Evolutionary conservation across 1,139 yeast genomes (phyloP), one percentile per base, ranked within the genome.

Genomic region (Geotrichum citri-aurantii): DNA sequence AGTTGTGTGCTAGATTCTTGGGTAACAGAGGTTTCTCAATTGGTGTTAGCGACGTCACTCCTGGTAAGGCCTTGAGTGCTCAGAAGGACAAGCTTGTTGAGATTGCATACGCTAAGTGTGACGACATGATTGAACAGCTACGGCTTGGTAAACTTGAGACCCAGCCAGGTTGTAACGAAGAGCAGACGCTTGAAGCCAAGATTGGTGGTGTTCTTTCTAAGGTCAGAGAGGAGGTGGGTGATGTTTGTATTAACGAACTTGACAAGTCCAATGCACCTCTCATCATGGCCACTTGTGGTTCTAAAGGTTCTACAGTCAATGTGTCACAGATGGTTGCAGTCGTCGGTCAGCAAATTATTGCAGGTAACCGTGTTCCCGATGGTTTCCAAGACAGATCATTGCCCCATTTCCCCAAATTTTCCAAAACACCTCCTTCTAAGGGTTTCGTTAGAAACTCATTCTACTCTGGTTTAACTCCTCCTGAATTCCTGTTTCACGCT

Each of bases 311-410:
- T 48, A 91, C 97, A 0, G 82, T 95, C 65, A 95, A 95, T 73
- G 99, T 95, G 50, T 93, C 99, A 11, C 99, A 95, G 77, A 95
- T 95, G 99, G 99, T 95, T 80, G 99, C 99, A 0, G 97, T 95
- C 72, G 99, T 95, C 54, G 99, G 99, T 61, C 99, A 95, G 76
- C 99, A 95, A 74, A 95, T 95, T 78, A 95, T 95, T 68, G 85
- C 97, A 4, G 99, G 99, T 74, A 88, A 89, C 71, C 96, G 99
- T 81, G 99, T 95, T 65, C 99, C 99, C 23, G 96, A 95, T 80
- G 99, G 99, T 29, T 95, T 95, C 80, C 99, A 95, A 74, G 98
- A 95, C 75, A 85, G 99, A 75, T 90, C 99, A 0, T 78, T 95
- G 64, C 99, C 99, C 11, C 99, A 95, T 77, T 95, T 95, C 78